Percentiles rank a stretch among this genome's conserved stretches.
phyloP scores from a whole-genome alignment of 2,329 filamentous ascomycete species.

The Botrytis fragariae region DNA sequence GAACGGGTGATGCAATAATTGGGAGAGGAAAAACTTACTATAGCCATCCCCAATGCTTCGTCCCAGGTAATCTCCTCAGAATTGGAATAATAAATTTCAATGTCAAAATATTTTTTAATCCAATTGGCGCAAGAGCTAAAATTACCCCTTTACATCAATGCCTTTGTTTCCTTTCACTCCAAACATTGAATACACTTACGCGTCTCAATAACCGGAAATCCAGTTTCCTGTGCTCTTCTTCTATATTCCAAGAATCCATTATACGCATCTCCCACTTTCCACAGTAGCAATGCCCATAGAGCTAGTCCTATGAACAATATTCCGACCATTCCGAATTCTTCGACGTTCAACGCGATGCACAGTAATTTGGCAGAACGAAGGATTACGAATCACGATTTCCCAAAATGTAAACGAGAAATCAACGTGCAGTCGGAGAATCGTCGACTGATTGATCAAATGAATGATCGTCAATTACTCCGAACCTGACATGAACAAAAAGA shows the following conservation, averaged over 20 bases:
- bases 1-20: not conserved
- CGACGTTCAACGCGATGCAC: not conserved
- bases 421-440: not conserved
- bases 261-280: not conserved
- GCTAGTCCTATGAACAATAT: not conserved
- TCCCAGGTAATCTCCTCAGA: constrained; percentile 19
- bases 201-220: constrained; percentile 6
- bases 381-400: not conserved
- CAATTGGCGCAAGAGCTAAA: constrained; percentile 20
- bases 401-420: not conserved
- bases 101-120: constrained; percentile 18
- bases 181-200: not conserved
- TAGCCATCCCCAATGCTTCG: constrained; percentile 27
- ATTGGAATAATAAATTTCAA: constrained; percentile 22
- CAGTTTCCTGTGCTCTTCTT: not conserved
- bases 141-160: not conserved
- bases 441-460: not conserved
- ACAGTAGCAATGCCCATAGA: not conserved
- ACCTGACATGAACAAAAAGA: not conserved
- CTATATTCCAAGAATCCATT: not conserved
- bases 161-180: not conserved
- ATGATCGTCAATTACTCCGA: not conserved
- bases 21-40: constrained; percentile 17
- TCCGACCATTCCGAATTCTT: not conserved
- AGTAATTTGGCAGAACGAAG: not conserved